Evolutionary conservation across 202 grass and related monocot species (phyloP).

Genomic region (Hordeum pubiflorum): DNA sequence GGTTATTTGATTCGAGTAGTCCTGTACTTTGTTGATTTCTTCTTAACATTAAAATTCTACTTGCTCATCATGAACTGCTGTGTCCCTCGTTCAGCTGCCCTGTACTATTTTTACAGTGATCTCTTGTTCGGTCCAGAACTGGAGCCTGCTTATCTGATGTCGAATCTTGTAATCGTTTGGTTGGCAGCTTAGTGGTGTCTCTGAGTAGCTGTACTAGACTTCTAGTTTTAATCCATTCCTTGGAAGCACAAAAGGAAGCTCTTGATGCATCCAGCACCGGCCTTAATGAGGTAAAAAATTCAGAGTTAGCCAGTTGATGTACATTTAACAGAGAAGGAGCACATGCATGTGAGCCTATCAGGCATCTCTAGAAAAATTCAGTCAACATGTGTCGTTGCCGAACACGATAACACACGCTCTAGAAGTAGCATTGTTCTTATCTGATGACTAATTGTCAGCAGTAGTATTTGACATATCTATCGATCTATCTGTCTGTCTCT

Average conservation of each 20-base stretch:
- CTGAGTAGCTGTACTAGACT: neutral
- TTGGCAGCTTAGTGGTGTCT: neutral
- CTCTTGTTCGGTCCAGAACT: neutral
- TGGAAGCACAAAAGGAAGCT: neutral
- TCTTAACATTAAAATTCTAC: neutral
- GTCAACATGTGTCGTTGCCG: too few species aligned
- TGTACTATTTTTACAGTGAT: neutral
- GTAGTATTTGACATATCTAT: too few species aligned
- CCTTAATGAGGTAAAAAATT: neutral
- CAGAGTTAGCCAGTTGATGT: neutral
- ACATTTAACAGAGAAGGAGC: neutral
- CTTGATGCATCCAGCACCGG: too few species aligned
- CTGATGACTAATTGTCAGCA: neutral
- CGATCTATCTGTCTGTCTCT: too few species aligned
- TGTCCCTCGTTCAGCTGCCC: neutral
- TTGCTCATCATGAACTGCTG: constrained; percentile 24
- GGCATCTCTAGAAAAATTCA: too few species aligned
- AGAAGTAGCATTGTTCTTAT: too few species aligned
- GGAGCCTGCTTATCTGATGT: neutral
- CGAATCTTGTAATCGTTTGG: neutral
- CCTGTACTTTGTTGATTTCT: neutral
- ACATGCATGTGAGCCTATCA: too few species aligned
- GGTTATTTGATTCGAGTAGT: neutral
- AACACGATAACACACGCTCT: too few species aligned
- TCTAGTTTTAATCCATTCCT: neutral